These are phyloP conservation scores for Laburnicola sp. DNA, from an alignment of 2,329 filamentous ascomycete species.

Conservation along the genomic window DNA sequence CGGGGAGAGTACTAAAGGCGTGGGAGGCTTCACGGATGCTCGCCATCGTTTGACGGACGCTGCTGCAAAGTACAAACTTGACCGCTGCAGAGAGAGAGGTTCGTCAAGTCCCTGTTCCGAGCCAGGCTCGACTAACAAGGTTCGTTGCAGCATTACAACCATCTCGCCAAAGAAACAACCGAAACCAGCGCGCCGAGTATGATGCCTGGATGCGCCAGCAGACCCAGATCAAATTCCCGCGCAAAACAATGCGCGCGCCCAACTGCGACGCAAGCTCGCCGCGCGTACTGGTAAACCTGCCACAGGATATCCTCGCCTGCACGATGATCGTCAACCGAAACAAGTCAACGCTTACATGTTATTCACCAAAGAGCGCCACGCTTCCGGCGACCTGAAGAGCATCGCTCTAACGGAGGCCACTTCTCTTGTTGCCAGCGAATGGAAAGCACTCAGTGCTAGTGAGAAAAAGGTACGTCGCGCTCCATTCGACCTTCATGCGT, in stretches of 20 bases:
- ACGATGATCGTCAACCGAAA: constrained; percentile 57
- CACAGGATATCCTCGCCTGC: constrained; percentile 39
- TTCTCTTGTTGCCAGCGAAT: constrained; percentile 53
- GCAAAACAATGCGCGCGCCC: constrained; percentile 64
- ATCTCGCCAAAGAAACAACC: constrained; percentile 53
- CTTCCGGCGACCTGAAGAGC: constrained; percentile 56
- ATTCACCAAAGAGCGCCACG: constrained; percentile 52
- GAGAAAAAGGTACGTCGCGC: constrained; percentile 52
- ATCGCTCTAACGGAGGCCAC: constrained; percentile 47
- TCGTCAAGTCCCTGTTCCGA: constrained; percentile 1
- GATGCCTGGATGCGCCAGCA: constrained; percentile 59
- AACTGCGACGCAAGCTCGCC: constrained; percentile 32
- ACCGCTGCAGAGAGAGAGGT: constrained; percentile 44
- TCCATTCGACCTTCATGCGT: background rate
- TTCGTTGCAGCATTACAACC: constrained; percentile 55
- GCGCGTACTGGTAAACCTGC: constrained; percentile 14
- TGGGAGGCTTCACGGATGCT: background rate
- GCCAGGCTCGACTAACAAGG: constrained; percentile 7
- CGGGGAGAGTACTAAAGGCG: constrained; percentile 18
- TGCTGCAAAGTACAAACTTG: constrained; percentile 27
- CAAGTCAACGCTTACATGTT: constrained; percentile 44
- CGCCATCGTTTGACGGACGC: constrained; percentile 1
- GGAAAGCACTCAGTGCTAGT: constrained; percentile 49
- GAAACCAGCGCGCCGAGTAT: constrained; percentile 49
- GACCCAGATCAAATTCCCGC: constrained; percentile 59